phyloP scores from a whole-genome alignment of 768 basidiomycete species.

The Sporobolomyces phaffii region DNA sequence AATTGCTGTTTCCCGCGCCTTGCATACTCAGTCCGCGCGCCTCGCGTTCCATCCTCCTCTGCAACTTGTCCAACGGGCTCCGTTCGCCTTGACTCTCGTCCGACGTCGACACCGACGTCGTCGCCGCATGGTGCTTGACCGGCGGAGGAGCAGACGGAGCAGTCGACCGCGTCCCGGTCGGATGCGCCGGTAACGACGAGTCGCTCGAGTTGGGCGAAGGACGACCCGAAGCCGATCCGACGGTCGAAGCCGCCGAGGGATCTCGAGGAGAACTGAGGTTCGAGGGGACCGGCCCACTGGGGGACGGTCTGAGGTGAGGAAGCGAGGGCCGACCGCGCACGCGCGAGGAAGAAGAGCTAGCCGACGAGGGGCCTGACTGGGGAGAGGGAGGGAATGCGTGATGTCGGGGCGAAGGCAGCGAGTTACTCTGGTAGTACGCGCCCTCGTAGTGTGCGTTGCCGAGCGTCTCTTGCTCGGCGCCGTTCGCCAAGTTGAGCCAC shows the following conservation, averaged over 20 bases:
- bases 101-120: not conserved
- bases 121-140: not conserved
- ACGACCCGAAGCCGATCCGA: not conserved
- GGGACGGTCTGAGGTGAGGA: not conserved
- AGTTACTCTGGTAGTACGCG: not conserved
- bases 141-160: not conserved
- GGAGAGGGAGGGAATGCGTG: slow-evolving; percentile 20
- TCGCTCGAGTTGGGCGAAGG: slow-evolving; percentile 16
- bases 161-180: not conserved
- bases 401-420: not conserved
- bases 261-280: slow-evolving; percentile 7
- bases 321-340: not conserved
- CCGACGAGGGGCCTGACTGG: slow-evolving; percentile 2
- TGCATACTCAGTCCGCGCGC: slow-evolving; percentile 15
- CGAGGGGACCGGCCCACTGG: not conserved
- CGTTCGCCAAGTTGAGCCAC: not conserved
- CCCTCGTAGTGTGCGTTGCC: slow-evolving; percentile 6
- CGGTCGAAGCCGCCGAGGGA: not conserved
- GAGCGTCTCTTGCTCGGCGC: not conserved
- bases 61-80: slow-evolving; percentile 37
- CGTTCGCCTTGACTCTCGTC: slow-evolving; percentile 5
- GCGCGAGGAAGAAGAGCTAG: not conserved
- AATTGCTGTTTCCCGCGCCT: too few species aligned
- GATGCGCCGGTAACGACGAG: not conserved
- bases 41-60: slow-evolving; percentile 20